phyloP scores from a whole-genome alignment of 2,329 filamentous ascomycete species.

The Thelonectria rubi region DNA sequence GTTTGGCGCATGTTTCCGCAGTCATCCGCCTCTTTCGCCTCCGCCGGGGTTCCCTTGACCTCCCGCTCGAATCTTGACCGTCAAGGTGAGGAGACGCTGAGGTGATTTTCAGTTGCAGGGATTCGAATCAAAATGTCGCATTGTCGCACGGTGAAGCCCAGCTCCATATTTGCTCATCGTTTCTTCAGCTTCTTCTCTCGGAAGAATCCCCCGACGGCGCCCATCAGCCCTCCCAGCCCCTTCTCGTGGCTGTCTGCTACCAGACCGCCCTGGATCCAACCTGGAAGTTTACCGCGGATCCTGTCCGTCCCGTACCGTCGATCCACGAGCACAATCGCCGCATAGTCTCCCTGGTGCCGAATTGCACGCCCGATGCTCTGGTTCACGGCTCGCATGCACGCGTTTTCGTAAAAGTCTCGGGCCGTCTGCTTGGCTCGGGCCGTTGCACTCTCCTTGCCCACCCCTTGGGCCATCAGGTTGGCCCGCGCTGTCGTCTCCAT shows the following conservation, averaged over 20 bases:
- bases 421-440: conserved; percentile 64
- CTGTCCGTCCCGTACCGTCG: conserved; percentile 77
- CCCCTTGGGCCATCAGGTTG: conserved; percentile 44
- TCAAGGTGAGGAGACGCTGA: conserved; percentile 8
- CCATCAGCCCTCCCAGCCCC: conserved; percentile 67
- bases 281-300: conserved; percentile 82
- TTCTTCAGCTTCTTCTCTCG: conserved; percentile 53
- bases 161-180: conserved; percentile 6
- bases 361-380: conserved; percentile 96
- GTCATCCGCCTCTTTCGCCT: conserved; percentile 23
- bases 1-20: conserved; percentile 35
- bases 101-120: not conserved
- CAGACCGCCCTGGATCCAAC: conserved; percentile 84
- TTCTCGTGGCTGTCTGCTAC: conserved; percentile 57
- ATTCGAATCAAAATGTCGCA: not conserved
- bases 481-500: conserved; percentile 70
- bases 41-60: not conserved
- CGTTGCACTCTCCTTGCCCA: conserved; percentile 40
- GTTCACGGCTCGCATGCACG: conserved; percentile 96
- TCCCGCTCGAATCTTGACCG: conserved; percentile 23
- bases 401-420: conserved; percentile 89
- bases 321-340: conserved; percentile 87
- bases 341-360: conserved; percentile 87
- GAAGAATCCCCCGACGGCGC: conserved; percentile 66
- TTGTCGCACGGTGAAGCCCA: conserved; percentile 5